A percentile compares a stretch with the other conserved stretches of the same genome.
phyloP scores from a whole-genome alignment of 768 basidiomycete species.

The Tulasnella sp. region DNA sequence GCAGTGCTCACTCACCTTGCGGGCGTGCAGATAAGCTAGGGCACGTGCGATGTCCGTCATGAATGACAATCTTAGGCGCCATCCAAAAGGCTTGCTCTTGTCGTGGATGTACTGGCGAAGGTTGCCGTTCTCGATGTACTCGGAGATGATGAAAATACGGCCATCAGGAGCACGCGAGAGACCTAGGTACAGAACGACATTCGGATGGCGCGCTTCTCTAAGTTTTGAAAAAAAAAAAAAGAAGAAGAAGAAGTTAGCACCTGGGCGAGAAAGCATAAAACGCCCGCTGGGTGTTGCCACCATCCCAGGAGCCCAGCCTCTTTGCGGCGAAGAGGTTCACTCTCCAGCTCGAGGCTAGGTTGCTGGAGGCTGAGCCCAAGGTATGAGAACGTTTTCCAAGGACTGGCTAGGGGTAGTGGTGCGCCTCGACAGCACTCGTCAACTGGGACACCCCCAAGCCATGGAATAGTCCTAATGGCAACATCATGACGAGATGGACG shows the following conservation, averaged over 20 bases:
- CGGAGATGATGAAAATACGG: conserved; percentile 90
- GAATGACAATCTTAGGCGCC: conserved; percentile 89
- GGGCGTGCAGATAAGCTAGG: conserved; percentile 92
- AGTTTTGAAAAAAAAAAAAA: neutral
- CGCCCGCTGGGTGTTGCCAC: neutral
- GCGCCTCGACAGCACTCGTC: too few relatives aligned
- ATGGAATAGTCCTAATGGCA: too few relatives aligned
- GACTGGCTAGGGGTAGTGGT: too few relatives aligned
- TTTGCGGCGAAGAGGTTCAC: too few relatives aligned
- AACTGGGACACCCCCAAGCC: too few relatives aligned
- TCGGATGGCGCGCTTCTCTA: conserved; percentile 78
- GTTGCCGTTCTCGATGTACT: conserved; percentile 90
- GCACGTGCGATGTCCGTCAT: conserved; percentile 90
- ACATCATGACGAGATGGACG: too few relatives aligned
- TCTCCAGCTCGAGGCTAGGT: too few relatives aligned
- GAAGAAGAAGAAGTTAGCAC: too few relatives aligned
- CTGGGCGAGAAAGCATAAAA: neutral
- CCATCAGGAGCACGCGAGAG: conserved; percentile 69
- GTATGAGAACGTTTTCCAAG: too few relatives aligned
- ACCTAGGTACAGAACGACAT: conserved; percentile 88
- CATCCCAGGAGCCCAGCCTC: too few relatives aligned
- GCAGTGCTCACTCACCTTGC: conserved; percentile 39
- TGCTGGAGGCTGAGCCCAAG: too few relatives aligned
- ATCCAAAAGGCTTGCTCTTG: conserved; percentile 72
- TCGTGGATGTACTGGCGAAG: conserved; percentile 85